These are phyloP conservation scores for Eutrema japonicum DNA, from an alignment of 345 rosid species.

Conservation along the genomic window DNA sequence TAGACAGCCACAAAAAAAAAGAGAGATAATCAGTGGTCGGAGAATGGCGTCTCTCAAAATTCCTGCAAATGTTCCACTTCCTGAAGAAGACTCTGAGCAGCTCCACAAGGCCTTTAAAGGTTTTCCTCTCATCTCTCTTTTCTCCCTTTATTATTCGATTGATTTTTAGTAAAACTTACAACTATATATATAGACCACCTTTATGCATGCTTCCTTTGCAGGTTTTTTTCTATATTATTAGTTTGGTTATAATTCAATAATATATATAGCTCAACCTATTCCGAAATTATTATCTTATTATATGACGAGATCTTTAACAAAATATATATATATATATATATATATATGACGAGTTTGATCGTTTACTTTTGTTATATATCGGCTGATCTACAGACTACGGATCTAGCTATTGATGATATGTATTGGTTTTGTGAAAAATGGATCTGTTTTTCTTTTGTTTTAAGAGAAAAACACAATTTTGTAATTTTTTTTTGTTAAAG, in stretches of 20 bases:
- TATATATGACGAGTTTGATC: neutral
- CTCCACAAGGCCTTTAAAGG: conserved; percentile 86
- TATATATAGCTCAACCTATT: neutral
- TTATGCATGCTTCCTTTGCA: neutral
- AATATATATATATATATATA: no score
- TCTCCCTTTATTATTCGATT: conserved; percentile 5
- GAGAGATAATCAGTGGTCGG: conserved; percentile 21
- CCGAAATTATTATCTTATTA: neutral
- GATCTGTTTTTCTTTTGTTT: no score
- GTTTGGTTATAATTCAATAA: conserved; percentile 10
- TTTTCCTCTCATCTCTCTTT: conserved; percentile 23
- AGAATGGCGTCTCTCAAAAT: conserved; percentile 75
- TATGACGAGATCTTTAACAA: neutral
- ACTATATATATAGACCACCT: neutral
- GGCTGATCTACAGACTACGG: conserved; percentile 9
- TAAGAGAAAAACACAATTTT: neutral
- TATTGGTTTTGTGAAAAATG: no score
- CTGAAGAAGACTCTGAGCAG: conserved; percentile 87
- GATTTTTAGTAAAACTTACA: neutral
- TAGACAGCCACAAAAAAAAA: neutral
- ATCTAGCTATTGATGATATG: conserved; percentile 20
- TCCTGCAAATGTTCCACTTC: conserved; percentile 66
- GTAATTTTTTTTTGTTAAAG: neutral
- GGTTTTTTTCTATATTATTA: neutral
- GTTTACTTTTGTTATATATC: neutral